A percentile compares a stretch with the other conserved stretches of the same genome.
phyloP scores from a whole-genome alignment of 768 basidiomycete genomes.

The Boletus reticulatus region DNA sequence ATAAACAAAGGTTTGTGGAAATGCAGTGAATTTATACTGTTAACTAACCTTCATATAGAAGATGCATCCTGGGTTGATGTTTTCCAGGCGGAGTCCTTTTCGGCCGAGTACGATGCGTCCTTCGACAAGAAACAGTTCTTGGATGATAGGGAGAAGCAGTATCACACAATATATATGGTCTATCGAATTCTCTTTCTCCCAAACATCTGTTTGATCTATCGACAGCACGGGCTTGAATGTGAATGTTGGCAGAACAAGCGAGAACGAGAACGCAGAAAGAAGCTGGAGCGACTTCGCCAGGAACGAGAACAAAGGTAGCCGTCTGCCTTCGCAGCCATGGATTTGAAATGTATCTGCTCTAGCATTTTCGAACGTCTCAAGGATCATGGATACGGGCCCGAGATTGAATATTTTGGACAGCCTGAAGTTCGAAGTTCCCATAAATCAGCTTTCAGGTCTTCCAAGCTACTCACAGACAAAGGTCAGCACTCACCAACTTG shows the following conservation, averaged over 20 bases:
- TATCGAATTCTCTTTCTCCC: not conserved
- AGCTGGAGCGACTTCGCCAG: not conserved
- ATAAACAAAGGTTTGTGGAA: not conserved
- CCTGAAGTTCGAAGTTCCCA: not conserved
- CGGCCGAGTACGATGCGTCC: conserved; percentile 2
- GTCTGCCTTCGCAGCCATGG: not conserved
- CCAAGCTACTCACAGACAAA: conserved; percentile 8
- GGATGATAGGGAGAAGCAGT: not conserved
- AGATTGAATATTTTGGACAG: not conserved
- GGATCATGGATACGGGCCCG: conserved; percentile 1
- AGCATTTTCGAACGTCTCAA: conserved; percentile 13
- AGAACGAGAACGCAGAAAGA: not conserved
- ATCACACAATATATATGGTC: not conserved
- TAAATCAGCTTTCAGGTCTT: not conserved
- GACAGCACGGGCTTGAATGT: conserved; percentile 7
- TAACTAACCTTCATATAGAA: not conserved
- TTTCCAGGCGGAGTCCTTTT: conserved; percentile 6
- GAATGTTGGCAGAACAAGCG: not conserved
- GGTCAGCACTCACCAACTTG: not conserved
- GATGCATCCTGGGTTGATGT: not conserved
- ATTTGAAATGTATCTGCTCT: not conserved
- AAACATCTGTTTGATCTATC: not conserved
- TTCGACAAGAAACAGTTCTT: conserved; percentile 2
- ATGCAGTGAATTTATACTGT: not conserved
- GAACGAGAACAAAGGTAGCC: not conserved